Base-by-base conservation (phyloP, 768 basidiomycete genomes). In the Hysterangium stoloniferum region DNA sequence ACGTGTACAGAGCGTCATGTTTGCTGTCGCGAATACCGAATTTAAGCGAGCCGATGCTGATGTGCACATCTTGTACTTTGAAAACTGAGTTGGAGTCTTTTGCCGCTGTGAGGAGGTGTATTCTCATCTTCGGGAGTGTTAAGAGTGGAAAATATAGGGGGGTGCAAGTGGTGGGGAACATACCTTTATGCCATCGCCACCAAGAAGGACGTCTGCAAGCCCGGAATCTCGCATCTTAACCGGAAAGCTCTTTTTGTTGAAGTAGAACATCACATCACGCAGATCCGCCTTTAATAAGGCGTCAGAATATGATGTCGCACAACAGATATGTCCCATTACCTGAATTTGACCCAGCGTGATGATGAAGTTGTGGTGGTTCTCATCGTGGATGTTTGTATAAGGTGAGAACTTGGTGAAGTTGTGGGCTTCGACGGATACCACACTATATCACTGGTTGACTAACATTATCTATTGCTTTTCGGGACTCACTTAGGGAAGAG, bases 261-360 rank as follows among this genome's bases (percentile, higher is more conserved):
- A 93, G 63, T 84, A 90, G 65, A 98, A 95, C 7, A 86, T 84
- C 12, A 96, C 88, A 58, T 97, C 93, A 13, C 87, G 78, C 79
- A 98, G 86, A 57, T 96, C 92, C 4, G 86, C 86, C 49, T 51
- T 20, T 28, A 29, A 33, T 6, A n/a, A n/a, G n/a, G n/a, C n/a
- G n/a, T n/a, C 9, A 34, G 33, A 17, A 34, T 17, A 34, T 17
- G 33, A 17, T 9, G 17, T 17, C 9, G 33, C 9, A 34, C 11
- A 9, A 34, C 9, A 34, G 33, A 17, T 9, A 34, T 9, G 20
- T 9, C 7, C 17, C 28, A 17, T n/a, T 25, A 31, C 49, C 63
- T 97, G 93, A 58, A 96, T 86, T 65, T 97, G 93, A 25, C 72
- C 73, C 32, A 96, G 72, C 6, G 79, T 80, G 48, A 96, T 62